These are phyloP conservation scores for Neurospora sp. DNA, from an alignment of 495 filamentous ascomycete genomes.

Conservation along the genomic window DNA sequence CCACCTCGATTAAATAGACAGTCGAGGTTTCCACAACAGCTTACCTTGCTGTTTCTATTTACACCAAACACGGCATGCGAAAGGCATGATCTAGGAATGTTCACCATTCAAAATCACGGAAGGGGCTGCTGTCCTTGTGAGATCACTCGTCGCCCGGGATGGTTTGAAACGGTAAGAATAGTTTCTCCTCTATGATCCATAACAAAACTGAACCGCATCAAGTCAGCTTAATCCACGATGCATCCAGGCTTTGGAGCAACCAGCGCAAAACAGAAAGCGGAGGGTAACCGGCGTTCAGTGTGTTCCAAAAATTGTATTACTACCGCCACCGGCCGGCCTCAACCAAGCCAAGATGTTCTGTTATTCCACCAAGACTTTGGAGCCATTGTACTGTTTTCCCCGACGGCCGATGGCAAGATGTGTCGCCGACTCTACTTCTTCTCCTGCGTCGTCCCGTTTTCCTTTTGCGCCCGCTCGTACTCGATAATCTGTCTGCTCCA, in stretches of 20 bases:
- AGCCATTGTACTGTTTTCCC: not conserved
- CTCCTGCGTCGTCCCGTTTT: constrained; percentile 16
- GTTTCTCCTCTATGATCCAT: not conserved
- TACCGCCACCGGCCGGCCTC: not conserved
- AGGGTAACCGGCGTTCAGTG: not conserved
- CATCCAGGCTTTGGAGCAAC: not conserved
- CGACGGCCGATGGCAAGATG: not conserved
- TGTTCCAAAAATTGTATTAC: not conserved
- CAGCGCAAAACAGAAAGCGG: not conserved
- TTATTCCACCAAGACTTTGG: not conserved
- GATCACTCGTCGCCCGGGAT: not conserved
- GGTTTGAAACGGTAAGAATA: not conserved
- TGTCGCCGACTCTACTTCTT: constrained; percentile 5
- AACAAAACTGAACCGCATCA: not conserved
- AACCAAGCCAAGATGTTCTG: not conserved
- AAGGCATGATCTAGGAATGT: not conserved
- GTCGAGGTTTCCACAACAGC: not conserved
- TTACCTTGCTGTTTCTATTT: not conserved
- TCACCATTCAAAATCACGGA: not conserved
- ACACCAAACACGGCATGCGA: not conserved
- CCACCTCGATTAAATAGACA: not conserved
- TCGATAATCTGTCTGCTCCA: constrained; percentile 91
- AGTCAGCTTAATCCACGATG: not conserved
- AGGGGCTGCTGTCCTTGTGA: not conserved
- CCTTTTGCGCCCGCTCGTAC: constrained; percentile 64